Evolutionary conservation across 2,329 filamentous ascomycete genomes (phyloP), one percentile per base, ranked within the genome.

Genomic region (Madurella mycetomatis): DNA sequence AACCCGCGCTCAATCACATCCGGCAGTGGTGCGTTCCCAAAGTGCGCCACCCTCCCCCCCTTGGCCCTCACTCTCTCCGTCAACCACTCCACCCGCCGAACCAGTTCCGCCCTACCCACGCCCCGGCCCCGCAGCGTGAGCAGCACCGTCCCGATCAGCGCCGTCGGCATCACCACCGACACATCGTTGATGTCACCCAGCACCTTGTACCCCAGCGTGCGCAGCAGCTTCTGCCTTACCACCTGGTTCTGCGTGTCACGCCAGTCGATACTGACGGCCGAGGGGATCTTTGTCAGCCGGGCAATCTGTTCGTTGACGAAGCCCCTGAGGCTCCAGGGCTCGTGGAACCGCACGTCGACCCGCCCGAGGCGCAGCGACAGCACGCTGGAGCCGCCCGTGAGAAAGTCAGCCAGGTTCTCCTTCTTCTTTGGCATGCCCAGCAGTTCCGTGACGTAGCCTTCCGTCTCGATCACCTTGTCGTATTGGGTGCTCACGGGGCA

Each of bases 401-500:
- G 73, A 63, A 99, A 95, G 65, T 95, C 90, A 34, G 85, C 82
- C 39, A 99, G 74, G 58, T 96, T 96, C 67, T 99, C 94, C 68
- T 96, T 95, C 65, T 90, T 90, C 72, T 99, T 99, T 0, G 94
- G 94, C 58, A 95, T 86, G 2, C 94, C 94, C 0, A 99, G 80
- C 2, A 99, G 81, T 70, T 99, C 94, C 34, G 86, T 94, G 43
- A 97, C 92, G 66, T 99, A 99, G 5, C 91, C 94, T 70, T 96
- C 91, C 1, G 95, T 96, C 70, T 99, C 94, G 56, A 99, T 95
- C 53, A 99, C 94, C 68, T 97, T 99, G 76, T 99, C 94, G 67
- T 99, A 99, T 68, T 99, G 94, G 0, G 92, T 96, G 69, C 89
- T 95, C 44, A 99, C 94, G 0, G 94, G 94, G 63, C 92, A 96